Conservation (phyloP, 1,284 basidiomycete species). For the Melampsora larici-populina region DNA sequence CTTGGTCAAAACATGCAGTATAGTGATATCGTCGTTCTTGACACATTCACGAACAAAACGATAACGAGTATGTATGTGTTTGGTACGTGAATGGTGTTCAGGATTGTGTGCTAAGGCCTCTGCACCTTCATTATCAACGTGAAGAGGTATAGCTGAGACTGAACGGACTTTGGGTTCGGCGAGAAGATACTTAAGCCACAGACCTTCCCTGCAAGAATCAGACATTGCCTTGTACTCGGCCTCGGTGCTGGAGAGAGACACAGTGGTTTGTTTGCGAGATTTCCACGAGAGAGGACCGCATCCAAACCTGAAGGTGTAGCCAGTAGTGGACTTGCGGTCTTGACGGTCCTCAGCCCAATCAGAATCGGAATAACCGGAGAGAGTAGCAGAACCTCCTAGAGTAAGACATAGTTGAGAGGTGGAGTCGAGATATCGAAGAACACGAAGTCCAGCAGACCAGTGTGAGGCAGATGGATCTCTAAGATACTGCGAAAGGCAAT, state of each 20-base stretch:
- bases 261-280: constrained; percentile 1
- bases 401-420: neutral
- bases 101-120: neutral
- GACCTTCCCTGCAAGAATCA: constrained; percentile 11
- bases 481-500: constrained; percentile 15
- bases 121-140: too few relatives aligned
- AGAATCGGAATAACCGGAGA: constrained; percentile 1
- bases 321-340: neutral
- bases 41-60: neutral
- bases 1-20: neutral
- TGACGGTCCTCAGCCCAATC: constrained; percentile 12
- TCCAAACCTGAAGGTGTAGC: constrained; percentile 16
- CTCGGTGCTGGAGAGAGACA: too few relatives aligned
- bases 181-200: constrained; percentile 3
- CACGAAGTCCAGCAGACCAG: neutral
- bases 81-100: neutral
- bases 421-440: neutral
- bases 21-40: neutral
- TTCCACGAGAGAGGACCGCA: constrained; percentile 9
- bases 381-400: neutral
- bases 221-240: constrained; percentile 17
- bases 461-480: neutral
- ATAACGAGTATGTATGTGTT: constrained; percentile 1
- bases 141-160: neutral
- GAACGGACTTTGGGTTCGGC: neutral